Base-by-base conservation (phyloP, 441 rosid species). In the Manihot esculenta region DNA sequence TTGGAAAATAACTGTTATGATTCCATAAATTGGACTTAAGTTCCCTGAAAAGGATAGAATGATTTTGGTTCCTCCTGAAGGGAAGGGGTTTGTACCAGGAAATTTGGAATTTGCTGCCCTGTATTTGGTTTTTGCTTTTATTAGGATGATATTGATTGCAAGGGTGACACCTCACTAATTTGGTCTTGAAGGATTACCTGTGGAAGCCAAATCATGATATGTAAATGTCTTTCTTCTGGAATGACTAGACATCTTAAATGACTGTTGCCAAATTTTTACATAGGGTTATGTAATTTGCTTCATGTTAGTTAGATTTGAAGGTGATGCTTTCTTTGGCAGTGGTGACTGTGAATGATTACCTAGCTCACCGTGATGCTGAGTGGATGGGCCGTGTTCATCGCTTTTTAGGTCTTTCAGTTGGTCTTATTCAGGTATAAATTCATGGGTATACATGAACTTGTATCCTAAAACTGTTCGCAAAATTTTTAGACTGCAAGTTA, bases 331-430 rank as follows among this genome's bases (percentile, higher is more conserved):
- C 63, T 61, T 78, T 77, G 73, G 71, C 85, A 94, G 99, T 94
- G 84, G 99, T 94, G 66, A 94, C 99, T 30, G 99, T 94, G 75
- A 94, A 94, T 79, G 97, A 94, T 85, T 94, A 94, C 79, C 83
- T 94, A 66, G 99, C 99, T 71, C 92, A 87, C 76, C 97, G 99
- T 71, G 99, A 94, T 87, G 99, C 99, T 76, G 97, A 94, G 73
- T 94, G 99, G 99, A 94, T 94, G 99, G 99, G 97, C 42, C 97
- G 95, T 76, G 93, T 94, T 79, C 95, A 94, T 85, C 88, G 88
- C 64, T 94, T 83, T 79, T 81, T 94, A 79, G 97, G 97, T 76
- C 94, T 94, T 78, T 92, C 99, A 70, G 97, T 94, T 69, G 99
- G 99, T 80, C 93, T 94, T 74, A 88, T 94, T 79, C 96, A 92